Percentiles rank a stretch among this genome's conserved stretches.
phyloP scores from a whole-genome alignment of 805 yeast genomes.

The Kodamaea sagamina region DNA sequence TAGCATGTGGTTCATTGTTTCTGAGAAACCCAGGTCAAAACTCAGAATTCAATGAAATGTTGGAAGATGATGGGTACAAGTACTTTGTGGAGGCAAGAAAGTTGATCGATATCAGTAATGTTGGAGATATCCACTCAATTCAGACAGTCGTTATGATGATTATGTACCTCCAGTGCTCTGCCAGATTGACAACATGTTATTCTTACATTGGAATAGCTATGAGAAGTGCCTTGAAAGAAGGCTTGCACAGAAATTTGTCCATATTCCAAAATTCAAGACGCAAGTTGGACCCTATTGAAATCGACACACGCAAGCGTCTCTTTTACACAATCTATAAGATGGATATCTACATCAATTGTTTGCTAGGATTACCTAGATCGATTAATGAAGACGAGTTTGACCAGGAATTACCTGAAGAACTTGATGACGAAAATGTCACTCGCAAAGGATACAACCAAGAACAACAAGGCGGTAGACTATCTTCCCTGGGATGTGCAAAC shows the following conservation, averaged over 20 bases:
- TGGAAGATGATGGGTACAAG: conserved; percentile 75
- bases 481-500: conserved; percentile 80
- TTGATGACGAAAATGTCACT: conserved; percentile 86
- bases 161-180: conserved; percentile 83
- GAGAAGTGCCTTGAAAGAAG: conserved; percentile 79
- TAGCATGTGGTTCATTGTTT: conserved; percentile 86
- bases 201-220: conserved; percentile 87
- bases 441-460: conserved; percentile 54
- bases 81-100: conserved; percentile 81
- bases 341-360: conserved; percentile 86
- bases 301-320: conserved; percentile 79
- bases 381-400: conserved; percentile 78
- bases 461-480: conserved; percentile 52
- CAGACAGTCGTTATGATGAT: conserved; percentile 88
- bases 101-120: conserved; percentile 79
- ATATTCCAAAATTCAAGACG: conserved; percentile 47
- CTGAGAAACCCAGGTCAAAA: conserved; percentile 47
- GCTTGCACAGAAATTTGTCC: conserved; percentile 71
- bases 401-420: conserved; percentile 80
- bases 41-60: conserved; percentile 32
- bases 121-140: conserved; percentile 77
- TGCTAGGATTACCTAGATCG: conserved; percentile 81
- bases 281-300: conserved; percentile 71
- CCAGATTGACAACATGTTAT: conserved; percentile 82
- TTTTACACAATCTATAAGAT: conserved; percentile 90